Base-by-base conservation (phyloP, 2,329 filamentous ascomycete genomes). In the Pseudogymnoascus sp. region DNA sequence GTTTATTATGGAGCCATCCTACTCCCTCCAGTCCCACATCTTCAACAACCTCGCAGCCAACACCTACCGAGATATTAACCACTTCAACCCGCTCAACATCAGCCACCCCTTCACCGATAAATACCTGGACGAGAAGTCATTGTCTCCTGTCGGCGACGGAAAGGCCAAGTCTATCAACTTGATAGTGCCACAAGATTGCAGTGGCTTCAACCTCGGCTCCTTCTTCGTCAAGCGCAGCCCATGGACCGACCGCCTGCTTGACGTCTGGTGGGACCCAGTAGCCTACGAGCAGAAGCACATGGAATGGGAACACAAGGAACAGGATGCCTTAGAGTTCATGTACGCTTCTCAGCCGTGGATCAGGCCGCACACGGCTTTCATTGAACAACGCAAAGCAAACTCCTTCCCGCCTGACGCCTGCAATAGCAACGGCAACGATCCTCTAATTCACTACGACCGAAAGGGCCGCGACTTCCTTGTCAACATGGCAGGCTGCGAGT, bases 231-330 rank as follows among this genome's bases (percentile, higher is more conserved):
- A 87, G 61, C 87, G 95, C 66, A 91, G 90, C 71, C 81, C 86
- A 25, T 99, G 93, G 91, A 91, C 93, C 0, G 93, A 98, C 72
- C 88, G 92, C 4, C 79, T 99, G 16, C 84, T 99, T 37, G 95
- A 99, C 73, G 84, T 96, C 62, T 99, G 95, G 95, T 99, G 95
- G 95, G 95, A 99, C 72, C 95, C 95, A 0, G 93, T 98, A 31
- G 86, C 89, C 64, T 99, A 99, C 76, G 95, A 99, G 78, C 95
- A 99, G 78, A 96, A 92, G 75, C 95, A 99, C 76, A 97, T 97
- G 93, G 85, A 95, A 67, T 99, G 95, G 95, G 93, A 95, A 73
- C 95, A 99, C 80, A 98, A 98, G 75, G 95, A 99, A 76, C 95
- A 99, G 77, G 93, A 98, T 73, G 92, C 93, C 1, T 79, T 99